Percentiles rank a stretch among this genome's conserved stretches.
Evolutionary conservation across 2,329 filamentous ascomycete species (phyloP).

Genomic region (Apiospora koreana): DNA sequence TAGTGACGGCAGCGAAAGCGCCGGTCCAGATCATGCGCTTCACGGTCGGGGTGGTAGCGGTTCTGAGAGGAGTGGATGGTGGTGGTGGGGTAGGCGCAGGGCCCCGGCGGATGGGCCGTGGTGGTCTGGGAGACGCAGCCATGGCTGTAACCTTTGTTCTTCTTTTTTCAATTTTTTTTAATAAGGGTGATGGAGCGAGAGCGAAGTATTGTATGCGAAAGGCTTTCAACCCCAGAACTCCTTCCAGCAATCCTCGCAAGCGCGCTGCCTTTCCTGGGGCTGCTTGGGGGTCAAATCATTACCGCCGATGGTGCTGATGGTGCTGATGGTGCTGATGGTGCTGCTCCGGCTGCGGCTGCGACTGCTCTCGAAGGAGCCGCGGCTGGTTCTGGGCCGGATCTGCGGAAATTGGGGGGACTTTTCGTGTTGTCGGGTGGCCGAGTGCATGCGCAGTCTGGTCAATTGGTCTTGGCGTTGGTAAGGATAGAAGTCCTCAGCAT

Average conservation of each 20-base stretch:
- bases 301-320: neutral
- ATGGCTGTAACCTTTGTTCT: neutral
- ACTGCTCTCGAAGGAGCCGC: slow-evolving; percentile 9
- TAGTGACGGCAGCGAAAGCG: slow-evolving; percentile 47
- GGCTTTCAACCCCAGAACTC: slow-evolving; percentile 21
- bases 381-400: neutral
- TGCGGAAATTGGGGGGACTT: neutral
- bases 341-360: slow-evolving; percentile 9
- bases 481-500: neutral
- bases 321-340: neutral
- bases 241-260: slow-evolving; percentile 24
- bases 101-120: slow-evolving; percentile 16
- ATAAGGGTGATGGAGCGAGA: neutral
- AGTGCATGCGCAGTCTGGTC: neutral
- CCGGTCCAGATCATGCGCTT: slow-evolving; percentile 37
- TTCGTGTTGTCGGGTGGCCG: neutral
- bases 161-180: too few relatives aligned
- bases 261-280: slow-evolving; percentile 15
- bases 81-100: slow-evolving; percentile 10
- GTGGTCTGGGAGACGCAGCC: slow-evolving; percentile 13
- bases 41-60: slow-evolving; percentile 16
- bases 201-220: too few relatives aligned
- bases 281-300: slow-evolving; percentile 15
- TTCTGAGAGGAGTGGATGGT: neutral
- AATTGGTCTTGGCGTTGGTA: neutral